These are phyloP conservation scores for Cunninghamia lanceolata DNA, from an alignment of 75 land plant genomes.

Conservation along the genomic window DNA sequence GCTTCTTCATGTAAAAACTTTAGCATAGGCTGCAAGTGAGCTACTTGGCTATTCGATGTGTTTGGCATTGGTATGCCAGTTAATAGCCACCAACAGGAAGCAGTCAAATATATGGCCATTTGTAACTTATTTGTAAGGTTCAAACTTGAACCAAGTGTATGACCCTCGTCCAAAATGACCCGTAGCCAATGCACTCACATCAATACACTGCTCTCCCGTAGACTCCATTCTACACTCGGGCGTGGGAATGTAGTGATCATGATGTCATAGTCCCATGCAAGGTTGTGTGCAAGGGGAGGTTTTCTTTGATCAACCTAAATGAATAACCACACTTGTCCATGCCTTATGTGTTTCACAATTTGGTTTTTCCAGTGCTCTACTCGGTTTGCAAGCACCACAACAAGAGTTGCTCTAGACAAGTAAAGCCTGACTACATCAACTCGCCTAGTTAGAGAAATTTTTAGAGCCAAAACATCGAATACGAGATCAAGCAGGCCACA, in stretches of 20 bases:
- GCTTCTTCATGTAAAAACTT: too few species aligned
- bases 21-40: too few species aligned
- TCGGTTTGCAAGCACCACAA: too few species aligned
- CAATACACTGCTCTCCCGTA: conserved; percentile 60
- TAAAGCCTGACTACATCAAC: conserved; percentile 56
- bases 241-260: conserved; percentile 83
- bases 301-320: too few species aligned
- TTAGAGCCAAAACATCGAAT: conserved; percentile 67
- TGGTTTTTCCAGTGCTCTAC: too few species aligned
- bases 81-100: conserved; percentile 82
- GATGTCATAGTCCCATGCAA: conserved; percentile 98
- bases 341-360: conserved; percentile 73
- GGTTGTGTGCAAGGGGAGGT: conserved; percentile 68
- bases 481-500: conserved; percentile 45
- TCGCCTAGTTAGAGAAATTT: conserved; percentile 65
- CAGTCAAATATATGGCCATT: conserved; percentile 76
- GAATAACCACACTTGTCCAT: conserved; percentile 67
- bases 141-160: conserved; percentile 90
- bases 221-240: conserved; percentile 86
- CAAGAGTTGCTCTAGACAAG: too few species aligned
- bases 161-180: too few species aligned
- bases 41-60: too few species aligned
- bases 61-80: conserved; percentile 96
- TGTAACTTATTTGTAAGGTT: conserved; percentile 85
- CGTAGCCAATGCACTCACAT: conserved; percentile 91